Conservation (phyloP, 371 early-diverging fungal species). For the Actinomucor elegans region DNA sequence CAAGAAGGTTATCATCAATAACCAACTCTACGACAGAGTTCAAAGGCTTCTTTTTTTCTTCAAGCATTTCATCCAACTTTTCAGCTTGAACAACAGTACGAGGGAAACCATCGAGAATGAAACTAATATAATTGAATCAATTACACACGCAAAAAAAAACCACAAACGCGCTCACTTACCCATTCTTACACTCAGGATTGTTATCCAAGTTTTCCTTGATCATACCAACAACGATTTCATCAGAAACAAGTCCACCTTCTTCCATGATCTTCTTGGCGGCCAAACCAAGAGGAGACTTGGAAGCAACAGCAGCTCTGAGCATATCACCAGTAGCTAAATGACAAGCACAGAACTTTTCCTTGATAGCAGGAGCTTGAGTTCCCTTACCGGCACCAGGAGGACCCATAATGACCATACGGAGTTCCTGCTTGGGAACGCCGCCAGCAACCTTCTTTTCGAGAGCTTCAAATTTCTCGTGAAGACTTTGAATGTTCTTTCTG, state of each 20-base stretch:
- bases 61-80: slow-evolving; percentile 96
- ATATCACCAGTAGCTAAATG: slow-evolving; percentile 99
- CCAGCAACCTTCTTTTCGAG: slow-evolving; percentile 51
- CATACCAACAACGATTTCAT: slow-evolving; percentile 97
- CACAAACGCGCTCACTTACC: slow-evolving; percentile 42
- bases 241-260: slow-evolving; percentile 95
- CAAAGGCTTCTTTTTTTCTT: slow-evolving; percentile 74
- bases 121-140: slow-evolving; percentile 44
- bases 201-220: slow-evolving; percentile 93
- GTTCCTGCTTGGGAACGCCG: slow-evolving; percentile 42
- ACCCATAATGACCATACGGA: slow-evolving; percentile 96
- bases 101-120: slow-evolving; percentile 99
- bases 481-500: slow-evolving; percentile 52
- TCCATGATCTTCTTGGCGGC: slow-evolving; percentile 98
- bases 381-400: slow-evolving; percentile 99
- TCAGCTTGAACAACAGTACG: slow-evolving; percentile 98
- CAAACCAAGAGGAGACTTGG: slow-evolving; percentile 90
- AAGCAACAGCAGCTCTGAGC: slow-evolving; percentile 95
- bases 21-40: slow-evolving; percentile 92
- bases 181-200: slow-evolving; percentile 92
- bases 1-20: slow-evolving; percentile 93
- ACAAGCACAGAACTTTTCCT: slow-evolving; percentile 92
- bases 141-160: not conserved
- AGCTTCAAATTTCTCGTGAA: slow-evolving; percentile 49
- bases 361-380: slow-evolving; percentile 95